These are phyloP conservation scores for Chamaenerion angustifolium DNA, from an alignment of 345 rosid genomes.

Conservation along the genomic window DNA sequence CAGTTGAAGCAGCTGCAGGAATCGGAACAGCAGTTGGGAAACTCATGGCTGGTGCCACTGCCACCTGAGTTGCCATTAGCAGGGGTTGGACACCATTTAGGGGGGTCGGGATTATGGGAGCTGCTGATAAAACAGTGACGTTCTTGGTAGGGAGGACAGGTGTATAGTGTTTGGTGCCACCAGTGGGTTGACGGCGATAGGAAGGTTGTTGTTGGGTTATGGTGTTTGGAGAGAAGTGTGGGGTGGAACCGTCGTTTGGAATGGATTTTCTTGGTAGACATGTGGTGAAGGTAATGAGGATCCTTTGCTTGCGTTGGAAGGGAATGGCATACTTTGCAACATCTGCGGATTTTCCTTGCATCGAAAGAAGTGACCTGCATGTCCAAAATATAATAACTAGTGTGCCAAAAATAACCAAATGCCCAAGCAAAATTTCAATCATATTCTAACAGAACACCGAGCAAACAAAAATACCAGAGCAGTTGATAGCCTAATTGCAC, in stretches of 20 bases:
- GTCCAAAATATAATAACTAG: too few relatives aligned
- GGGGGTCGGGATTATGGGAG: slow-evolving; percentile 43
- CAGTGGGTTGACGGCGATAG: slow-evolving; percentile 47
- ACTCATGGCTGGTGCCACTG: slow-evolving; percentile 41
- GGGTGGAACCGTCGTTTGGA: slow-evolving; percentile 22
- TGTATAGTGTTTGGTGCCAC: slow-evolving; percentile 47
- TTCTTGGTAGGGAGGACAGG: slow-evolving; percentile 29
- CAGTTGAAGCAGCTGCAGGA: slow-evolving; percentile 19
- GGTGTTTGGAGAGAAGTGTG: slow-evolving; percentile 19
- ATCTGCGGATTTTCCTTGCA: slow-evolving; percentile 75
- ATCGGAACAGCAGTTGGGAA: slow-evolving; percentile 47
- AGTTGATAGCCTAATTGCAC: too few relatives aligned
- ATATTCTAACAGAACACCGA: too few relatives aligned
- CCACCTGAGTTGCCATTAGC: slow-evolving; percentile 20
- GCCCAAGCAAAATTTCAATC: too few relatives aligned
- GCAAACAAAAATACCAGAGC: too few relatives aligned
- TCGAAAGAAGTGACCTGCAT: slow-evolving; percentile 56
- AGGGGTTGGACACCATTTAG: slow-evolving; percentile 43
- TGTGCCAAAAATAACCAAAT: too few relatives aligned
- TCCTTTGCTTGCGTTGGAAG: slow-evolving; percentile 44
- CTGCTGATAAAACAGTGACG: slow-evolving; percentile 37
- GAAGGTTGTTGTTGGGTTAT: slow-evolving; percentile 14
- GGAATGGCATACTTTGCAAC: slow-evolving; percentile 67
- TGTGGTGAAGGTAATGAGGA: slow-evolving; percentile 64
- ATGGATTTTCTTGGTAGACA: slow-evolving; percentile 38